Evolutionary conservation across 2,329 filamentous ascomycete species (phyloP).

Genomic region (Cladorrhinum sp.): DNA sequence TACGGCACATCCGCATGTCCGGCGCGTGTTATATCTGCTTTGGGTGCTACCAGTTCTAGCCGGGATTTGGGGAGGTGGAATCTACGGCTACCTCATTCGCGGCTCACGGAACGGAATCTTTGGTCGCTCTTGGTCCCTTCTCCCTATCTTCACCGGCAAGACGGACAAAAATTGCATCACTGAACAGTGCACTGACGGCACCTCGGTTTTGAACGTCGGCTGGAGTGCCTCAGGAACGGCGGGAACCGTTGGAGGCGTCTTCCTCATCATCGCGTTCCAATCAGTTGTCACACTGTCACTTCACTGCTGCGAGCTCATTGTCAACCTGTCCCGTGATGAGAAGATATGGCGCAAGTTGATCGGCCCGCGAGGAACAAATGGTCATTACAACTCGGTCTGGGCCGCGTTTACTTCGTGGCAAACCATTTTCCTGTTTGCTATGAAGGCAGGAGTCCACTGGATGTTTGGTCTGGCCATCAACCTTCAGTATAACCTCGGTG

Average conservation of each 20-base stretch:
- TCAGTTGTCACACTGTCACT: conserved; percentile 27
- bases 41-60: conserved; percentile 24
- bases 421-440: conserved; percentile 29
- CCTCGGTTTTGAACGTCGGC: conserved; percentile 29
- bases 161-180: conserved; percentile 19
- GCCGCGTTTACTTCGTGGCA: conserved; percentile 31
- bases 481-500: conserved; percentile 29
- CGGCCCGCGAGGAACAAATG: conserved; percentile 26
- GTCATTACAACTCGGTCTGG: conserved; percentile 28
- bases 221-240: conserved; percentile 25
- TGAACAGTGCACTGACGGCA: conserved; percentile 27
- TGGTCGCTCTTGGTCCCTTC: conserved; percentile 28
- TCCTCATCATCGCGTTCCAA: conserved; percentile 29
- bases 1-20: conserved; percentile 26
- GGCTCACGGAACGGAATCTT: conserved; percentile 23
- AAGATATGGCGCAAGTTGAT: conserved; percentile 28
- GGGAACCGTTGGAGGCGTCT: conserved; percentile 27
- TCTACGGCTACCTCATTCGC: conserved; percentile 25
- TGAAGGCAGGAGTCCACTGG: conserved; percentile 34
- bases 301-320: conserved; percentile 29
- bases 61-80: conserved; percentile 21
- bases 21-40: conserved; percentile 25
- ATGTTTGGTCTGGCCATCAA: conserved; percentile 32
- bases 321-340: conserved; percentile 32
- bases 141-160: conserved; percentile 28